Percentiles rank a stretch among this genome's conserved stretches.
phyloP scores from a whole-genome alignment of 257 asterid species.

The Solanum paucissectum region DNA sequence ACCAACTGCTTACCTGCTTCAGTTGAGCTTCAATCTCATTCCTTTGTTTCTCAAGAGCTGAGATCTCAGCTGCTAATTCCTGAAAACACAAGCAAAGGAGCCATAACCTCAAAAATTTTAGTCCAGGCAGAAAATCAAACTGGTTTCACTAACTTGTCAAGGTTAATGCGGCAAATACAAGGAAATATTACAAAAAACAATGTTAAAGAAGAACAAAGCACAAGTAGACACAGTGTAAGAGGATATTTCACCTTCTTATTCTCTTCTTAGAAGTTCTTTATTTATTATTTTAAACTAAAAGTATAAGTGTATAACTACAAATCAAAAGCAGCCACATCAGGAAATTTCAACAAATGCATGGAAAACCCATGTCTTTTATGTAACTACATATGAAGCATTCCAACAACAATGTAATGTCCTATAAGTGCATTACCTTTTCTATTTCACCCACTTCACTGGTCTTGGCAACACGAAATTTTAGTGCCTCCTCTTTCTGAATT shows the following conservation, averaged over 20 bases:
- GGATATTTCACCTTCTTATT: not conserved
- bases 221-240: not conserved
- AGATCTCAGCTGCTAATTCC: conserved; percentile 74
- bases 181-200: not conserved
- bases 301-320: not conserved
- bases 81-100: conserved; percentile 24
- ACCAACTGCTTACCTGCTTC: conserved; percentile 47
- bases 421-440: conserved; percentile 55
- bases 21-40: conserved; percentile 82
- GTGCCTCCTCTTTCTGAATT: conserved; percentile 86
- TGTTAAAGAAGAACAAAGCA: not conserved
- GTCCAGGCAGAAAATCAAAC: not conserved
- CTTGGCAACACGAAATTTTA: conserved; percentile 72
- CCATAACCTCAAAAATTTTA: not conserved
- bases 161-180: not conserved
- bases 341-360: not conserved
- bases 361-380: not conserved
- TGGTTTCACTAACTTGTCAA: not conserved
- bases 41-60: conserved; percentile 78
- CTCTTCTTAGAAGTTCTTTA: not conserved
- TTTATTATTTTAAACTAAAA: not conserved
- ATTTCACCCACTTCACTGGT: conserved; percentile 62
- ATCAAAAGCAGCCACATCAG: not conserved
- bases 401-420: not conserved
- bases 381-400: not conserved